Evolutionary conservation across 108 stramenopile genomes (phyloP).

Genomic region (Conticribra guillardii): DNA sequence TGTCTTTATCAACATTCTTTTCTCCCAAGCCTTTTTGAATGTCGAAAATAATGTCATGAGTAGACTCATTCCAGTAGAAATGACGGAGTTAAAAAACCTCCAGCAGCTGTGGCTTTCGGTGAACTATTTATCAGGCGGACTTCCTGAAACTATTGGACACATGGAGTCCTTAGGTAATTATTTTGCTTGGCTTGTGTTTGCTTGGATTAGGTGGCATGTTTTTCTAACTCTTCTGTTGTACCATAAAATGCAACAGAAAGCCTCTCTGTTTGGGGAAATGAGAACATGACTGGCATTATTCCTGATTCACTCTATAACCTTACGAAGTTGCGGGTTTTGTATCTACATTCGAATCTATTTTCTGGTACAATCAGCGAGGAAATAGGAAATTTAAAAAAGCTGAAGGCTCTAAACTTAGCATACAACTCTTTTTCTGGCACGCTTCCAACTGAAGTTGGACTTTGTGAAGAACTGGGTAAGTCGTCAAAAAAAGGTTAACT

Average conservation of each 20-base stretch:
- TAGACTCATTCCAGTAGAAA: neutral
- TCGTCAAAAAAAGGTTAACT: too few species aligned
- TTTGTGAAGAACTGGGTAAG: slow-evolving; percentile 5
- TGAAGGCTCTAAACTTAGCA: slow-evolving; percentile 2
- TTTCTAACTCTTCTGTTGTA: neutral
- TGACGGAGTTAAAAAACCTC: neutral
- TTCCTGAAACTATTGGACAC: slow-evolving; percentile 5
- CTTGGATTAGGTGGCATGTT: neutral
- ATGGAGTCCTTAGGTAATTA: neutral
- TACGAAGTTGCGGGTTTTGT: neutral
- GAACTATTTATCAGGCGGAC: neutral
- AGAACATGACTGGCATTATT: slow-evolving; percentile 5
- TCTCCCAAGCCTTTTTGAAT: too few species aligned
- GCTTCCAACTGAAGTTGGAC: slow-evolving; percentile 17
- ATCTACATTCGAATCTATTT: neutral
- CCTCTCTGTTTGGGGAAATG: neutral
- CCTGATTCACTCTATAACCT: slow-evolving; percentile 7
- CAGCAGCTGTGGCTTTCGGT: neutral
- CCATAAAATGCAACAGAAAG: neutral
- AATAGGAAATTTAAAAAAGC: slow-evolving; percentile 3
- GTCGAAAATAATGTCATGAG: neutral
- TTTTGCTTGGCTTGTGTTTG: neutral
- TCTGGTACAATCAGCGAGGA: neutral
- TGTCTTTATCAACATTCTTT: too few species aligned
- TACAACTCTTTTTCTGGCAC: slow-evolving; percentile 20